Evolutionary conservation across 1,284 basidiomycete species (phyloP).

Genomic region (Amylostereum areolatum): DNA sequence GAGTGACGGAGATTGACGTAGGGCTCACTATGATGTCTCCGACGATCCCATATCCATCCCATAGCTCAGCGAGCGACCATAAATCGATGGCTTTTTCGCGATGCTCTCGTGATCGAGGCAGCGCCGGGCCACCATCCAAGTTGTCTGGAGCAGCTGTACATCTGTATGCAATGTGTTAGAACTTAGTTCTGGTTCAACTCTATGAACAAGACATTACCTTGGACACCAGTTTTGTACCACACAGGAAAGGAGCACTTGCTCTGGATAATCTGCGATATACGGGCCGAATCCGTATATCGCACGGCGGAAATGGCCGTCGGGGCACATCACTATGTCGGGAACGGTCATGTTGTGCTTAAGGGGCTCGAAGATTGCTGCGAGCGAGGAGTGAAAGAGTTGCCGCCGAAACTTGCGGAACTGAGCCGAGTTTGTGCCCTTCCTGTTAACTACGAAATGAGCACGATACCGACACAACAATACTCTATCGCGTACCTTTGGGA

Average conservation of each 20-base stretch:
- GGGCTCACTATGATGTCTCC: background rate
- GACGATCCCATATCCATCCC: conserved; percentile 1
- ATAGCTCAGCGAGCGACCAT: background rate
- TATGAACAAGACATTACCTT: background rate
- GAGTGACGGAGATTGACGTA: too few species aligned
- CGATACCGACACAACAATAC: background rate
- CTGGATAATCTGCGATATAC: conserved; percentile 8
- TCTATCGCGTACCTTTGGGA: conserved; percentile 13
- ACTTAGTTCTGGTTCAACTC: background rate
- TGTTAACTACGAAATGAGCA: background rate
- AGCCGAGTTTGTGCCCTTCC: background rate
- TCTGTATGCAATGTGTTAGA: background rate
- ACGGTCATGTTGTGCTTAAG: conserved; percentile 5
- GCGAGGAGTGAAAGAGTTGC: conserved; percentile 6
- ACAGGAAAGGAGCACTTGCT: conserved; percentile 1
- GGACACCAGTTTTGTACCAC: conserved; percentile 3
- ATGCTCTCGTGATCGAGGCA: background rate
- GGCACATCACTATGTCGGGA: conserved; percentile 3
- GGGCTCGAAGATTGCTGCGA: conserved; percentile 1
- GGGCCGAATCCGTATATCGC: conserved; percentile 5
- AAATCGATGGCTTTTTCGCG: background rate
- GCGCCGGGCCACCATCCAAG: background rate
- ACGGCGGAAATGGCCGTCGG: conserved; percentile 7
- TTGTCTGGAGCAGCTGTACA: background rate
- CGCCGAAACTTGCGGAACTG: conserved; percentile 4